A percentile compares a stretch with the other conserved stretches of the same genome.
phyloP scores from a whole-genome alignment of 2,329 filamentous ascomycete genomes.

The Gaeumannomyces sp. region DNA sequence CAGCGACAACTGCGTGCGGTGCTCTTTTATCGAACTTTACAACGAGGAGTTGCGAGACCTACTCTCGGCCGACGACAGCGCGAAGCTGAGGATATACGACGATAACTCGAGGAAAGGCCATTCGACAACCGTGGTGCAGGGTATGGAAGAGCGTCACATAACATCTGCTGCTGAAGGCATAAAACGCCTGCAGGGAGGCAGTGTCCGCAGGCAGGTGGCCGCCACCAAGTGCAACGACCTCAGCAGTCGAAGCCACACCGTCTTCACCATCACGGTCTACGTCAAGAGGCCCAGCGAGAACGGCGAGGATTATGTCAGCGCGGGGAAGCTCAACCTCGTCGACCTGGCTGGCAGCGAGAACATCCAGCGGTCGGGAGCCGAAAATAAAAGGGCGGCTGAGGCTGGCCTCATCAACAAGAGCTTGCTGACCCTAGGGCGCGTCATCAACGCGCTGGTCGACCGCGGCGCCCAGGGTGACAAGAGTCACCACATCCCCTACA shows the following conservation, averaged over 20 bases:
- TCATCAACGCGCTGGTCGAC: slow-evolving; percentile 96
- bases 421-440: slow-evolving; percentile 84
- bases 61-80: slow-evolving; percentile 70
- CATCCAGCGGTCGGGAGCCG: slow-evolving; percentile 91
- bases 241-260: slow-evolving; percentile 92
- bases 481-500: slow-evolving; percentile 70
- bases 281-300: slow-evolving; percentile 75
- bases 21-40: slow-evolving; percentile 97
- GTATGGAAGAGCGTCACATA: slow-evolving; percentile 96
- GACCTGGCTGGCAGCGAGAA: slow-evolving; percentile 97
- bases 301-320: slow-evolving; percentile 83
- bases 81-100: slow-evolving; percentile 93
- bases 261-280: slow-evolving; percentile 92
- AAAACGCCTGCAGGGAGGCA: slow-evolving; percentile 80
- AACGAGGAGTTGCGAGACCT: slow-evolving; percentile 95
- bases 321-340: slow-evolving; percentile 92
- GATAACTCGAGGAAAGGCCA: slow-evolving; percentile 83
- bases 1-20: slow-evolving; percentile 84
- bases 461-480: slow-evolving; percentile 49
- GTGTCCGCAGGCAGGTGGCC: slow-evolving; percentile 92
- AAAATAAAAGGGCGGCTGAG: slow-evolving; percentile 95
- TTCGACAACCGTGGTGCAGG: slow-evolving; percentile 81
- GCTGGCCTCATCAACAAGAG: slow-evolving; percentile 98
- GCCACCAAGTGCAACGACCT: slow-evolving; percentile 99
- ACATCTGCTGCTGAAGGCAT: slow-evolving; percentile 80